Base-by-base conservation (phyloP, 164 flowering plant species). In the Vitis amurensis region DNA sequence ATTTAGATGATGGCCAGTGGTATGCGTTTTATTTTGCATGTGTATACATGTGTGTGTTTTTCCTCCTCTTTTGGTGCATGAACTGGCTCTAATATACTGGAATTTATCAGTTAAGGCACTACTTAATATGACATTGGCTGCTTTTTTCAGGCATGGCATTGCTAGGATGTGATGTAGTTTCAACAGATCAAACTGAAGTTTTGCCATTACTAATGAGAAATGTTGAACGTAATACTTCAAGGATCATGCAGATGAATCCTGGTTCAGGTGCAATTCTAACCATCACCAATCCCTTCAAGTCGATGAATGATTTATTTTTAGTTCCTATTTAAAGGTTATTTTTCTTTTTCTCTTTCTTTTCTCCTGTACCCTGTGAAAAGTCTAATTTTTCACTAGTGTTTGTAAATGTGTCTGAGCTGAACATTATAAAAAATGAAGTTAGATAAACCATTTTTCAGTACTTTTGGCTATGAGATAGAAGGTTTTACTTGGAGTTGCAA, bases 111-210 rank as follows among this genome's bases (percentile, higher is more conserved):
- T 48, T 17, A 23, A 11, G 4, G 8, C n/a, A 11, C 17, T 68
- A 11, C 55, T 72, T 53, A 44, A 9, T 67, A 37, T 80, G 61
- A 73, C 50, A 30, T 66, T 49, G 14, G 17, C 48, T 81, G 31
- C 56, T 68, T 61, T 61, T 76, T 75, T 69, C 89, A 95, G 99
- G 96, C 63, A 91, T 92, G 98, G 94, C 98, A 62, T 70, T 95
- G 75, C 82, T 95, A 48, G 99, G 99, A 51, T 95, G 98, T 73
- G 82, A 91, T 80, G 94, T 95, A 3, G 76, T 95, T 73, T 74
- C 92, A 47, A 95, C 99, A 49, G 99, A 95, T 66, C 99, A 95
- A 76, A 73, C 74, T 15, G 98, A 91, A 81, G 98, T 95, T 64
- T 75, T 95, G 83, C 97, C 98, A n/a, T 73, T 95, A 81, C 81